These are phyloP conservation scores for Verticillium isaacii DNA, from an alignment of 2,329 filamentous ascomycete genomes.

Conservation along the genomic window DNA sequence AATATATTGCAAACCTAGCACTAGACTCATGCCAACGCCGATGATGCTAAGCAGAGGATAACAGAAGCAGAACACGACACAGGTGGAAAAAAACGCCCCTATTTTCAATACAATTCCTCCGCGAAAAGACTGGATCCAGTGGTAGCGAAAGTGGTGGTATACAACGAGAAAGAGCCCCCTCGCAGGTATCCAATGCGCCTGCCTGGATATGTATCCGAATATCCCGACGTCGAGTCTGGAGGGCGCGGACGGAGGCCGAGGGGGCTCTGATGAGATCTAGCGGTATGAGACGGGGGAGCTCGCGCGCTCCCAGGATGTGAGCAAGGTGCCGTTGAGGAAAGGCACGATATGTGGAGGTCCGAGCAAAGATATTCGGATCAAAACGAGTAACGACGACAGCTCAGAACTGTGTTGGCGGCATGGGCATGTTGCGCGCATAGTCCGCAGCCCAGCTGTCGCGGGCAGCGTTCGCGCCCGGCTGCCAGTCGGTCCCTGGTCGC, in stretches of 20 bases:
- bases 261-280: not conserved
- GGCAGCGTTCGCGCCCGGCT: conserved; percentile 1
- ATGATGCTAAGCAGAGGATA: not conserved
- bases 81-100: not conserved
- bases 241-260: not conserved
- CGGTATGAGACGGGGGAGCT: not conserved
- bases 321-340: not conserved
- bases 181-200: not conserved
- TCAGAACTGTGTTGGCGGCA: not conserved
- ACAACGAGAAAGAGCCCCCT: not conserved
- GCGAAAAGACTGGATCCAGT: not conserved
- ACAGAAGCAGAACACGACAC: not conserved
- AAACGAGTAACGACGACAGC: not conserved
- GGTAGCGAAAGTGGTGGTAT: not conserved
- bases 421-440: not conserved
- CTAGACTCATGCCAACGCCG: conserved; percentile 1
- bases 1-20: not conserved
- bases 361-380: not conserved
- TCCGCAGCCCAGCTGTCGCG: not conserved
- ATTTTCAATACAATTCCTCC: not conserved
- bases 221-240: not conserved
- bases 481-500: conserved; percentile 1
- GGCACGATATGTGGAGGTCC: not conserved
- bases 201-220: not conserved
- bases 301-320: not conserved